Evolutionary conservation across 2,329 filamentous ascomycete genomes (phyloP).

Genomic region (Venturia nashicola): DNA sequence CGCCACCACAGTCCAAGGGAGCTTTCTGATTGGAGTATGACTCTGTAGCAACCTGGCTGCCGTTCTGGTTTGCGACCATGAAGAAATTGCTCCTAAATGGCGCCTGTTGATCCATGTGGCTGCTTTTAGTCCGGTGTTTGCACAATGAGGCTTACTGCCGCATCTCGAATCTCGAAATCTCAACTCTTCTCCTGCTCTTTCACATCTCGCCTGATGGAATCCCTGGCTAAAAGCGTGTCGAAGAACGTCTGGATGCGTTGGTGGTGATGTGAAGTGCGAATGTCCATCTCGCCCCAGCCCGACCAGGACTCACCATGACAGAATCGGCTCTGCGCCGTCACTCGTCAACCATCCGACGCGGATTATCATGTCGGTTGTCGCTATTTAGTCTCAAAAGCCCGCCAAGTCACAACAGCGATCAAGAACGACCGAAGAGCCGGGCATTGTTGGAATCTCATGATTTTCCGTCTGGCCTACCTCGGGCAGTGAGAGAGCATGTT

Average conservation of each 20-base stretch:
- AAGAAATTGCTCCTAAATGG: not conserved
- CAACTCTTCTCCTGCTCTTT: not conserved
- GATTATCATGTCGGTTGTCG: slow-evolving; percentile 1
- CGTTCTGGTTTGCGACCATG: not conserved
- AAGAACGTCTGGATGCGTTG: not conserved
- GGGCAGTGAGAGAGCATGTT: not conserved
- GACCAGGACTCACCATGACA: not conserved
- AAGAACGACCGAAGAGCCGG: slow-evolving; percentile 7
- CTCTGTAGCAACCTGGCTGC: not conserved
- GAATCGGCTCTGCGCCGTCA: not conserved
- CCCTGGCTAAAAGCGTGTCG: not conserved
- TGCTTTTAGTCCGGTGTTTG: not conserved
- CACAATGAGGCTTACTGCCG: slow-evolving; percentile 2
- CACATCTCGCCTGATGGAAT: not conserved
- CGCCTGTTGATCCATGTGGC: not conserved
- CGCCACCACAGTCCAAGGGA: not conserved
- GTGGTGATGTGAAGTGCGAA: not conserved
- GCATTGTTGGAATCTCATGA: not conserved
- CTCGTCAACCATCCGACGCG: not conserved
- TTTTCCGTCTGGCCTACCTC: not conserved
- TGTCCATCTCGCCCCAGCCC: not conserved
- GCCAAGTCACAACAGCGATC: not conserved
- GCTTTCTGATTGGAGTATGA: not conserved
- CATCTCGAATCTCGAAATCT: not conserved
- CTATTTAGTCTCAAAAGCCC: not conserved